Base-by-base conservation (phyloP, 2,329 filamentous ascomycete genomes). In the Plenodomus lindquistii region DNA sequence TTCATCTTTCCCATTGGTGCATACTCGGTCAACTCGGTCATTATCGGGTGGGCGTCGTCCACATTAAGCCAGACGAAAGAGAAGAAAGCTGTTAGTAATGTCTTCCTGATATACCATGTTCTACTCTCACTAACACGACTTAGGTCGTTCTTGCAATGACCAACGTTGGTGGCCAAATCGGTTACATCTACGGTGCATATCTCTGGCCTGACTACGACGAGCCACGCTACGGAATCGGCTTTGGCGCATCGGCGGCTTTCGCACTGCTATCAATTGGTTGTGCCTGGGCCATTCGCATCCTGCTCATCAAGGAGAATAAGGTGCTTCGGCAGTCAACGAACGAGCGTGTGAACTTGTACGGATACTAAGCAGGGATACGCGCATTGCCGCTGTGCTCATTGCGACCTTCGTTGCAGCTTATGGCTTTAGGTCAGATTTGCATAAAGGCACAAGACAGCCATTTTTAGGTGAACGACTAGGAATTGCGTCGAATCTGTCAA, bases 1-100 rank as follows among this genome's bases (percentile, higher is more conserved):
- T 67, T 67, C 52, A 65, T 67, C 21, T 67, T 67, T 37, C 61
- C 63, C 6, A 56, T 65, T 6, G 64, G 64, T 18, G 63, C 64
- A 2, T 67, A 67, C 45, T 62, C 60, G 0, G 64, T 67, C 38
- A 67, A 67, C 27, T 65, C 63, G 0, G 64, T 67, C 31, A 65
- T 67, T 15, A 65, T 66, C 21, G 63, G 63, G 8, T 67, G 63
- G 64, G 63, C 62, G 2, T 57, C 57, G 13, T 65, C 62, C 9
- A 66, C 63, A 6, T 55, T 66, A 0, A 50, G 55, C 20, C 63
- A 66, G 36, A 66, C 63, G 0, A 66, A 66, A 19, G 63, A 66
- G 40, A 66, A 66, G 48, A 66, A 66, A 50, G 62, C 63, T 5
- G 60, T 59, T 46, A 39, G 49, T 50, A 21, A 13, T 15, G 9